These are phyloP conservation scores for Xylaria polymorpha DNA, from an alignment of 2,329 filamentous ascomycete genomes.

Conservation along the genomic window DNA sequence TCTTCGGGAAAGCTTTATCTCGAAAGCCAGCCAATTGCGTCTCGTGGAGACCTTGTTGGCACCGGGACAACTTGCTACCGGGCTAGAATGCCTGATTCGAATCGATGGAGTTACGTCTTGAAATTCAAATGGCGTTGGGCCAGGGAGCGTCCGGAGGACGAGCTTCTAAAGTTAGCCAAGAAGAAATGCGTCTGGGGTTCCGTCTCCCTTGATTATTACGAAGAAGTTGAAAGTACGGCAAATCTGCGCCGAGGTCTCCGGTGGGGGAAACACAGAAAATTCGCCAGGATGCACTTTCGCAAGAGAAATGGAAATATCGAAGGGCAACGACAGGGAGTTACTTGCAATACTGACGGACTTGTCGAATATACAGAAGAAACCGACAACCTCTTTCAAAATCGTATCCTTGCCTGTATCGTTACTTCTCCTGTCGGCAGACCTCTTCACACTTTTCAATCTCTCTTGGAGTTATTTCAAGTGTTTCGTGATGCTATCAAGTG, in stretches of 20 bases:
- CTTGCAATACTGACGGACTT: conserved; percentile 28
- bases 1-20: conserved; percentile 47
- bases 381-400: conserved; percentile 38
- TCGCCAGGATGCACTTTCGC: too few relatives aligned
- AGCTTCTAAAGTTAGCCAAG: conserved; percentile 49
- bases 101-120: conserved; percentile 47
- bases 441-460: conserved; percentile 40
- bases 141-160: conserved; percentile 48
- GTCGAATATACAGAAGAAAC: conserved; percentile 40
- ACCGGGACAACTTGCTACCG: conserved; percentile 50
- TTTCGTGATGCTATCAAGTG: conserved; percentile 43
- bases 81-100: conserved; percentile 43
- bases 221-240: conserved; percentile 44
- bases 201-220: conserved; percentile 47
- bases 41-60: conserved; percentile 44
- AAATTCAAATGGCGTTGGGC: conserved; percentile 53
- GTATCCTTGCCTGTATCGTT: conserved; percentile 41
- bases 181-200: conserved; percentile 48
- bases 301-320: conserved; percentile 20
- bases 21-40: conserved; percentile 48
- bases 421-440: conserved; percentile 44
- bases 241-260: conserved; percentile 44
- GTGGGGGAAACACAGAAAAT: conserved; percentile 41
- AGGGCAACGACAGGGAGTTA: conserved; percentile 25
- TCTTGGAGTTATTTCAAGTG: conserved; percentile 40